Conservation (phyloP, 371 early-diverging fungal genomes). For the Rhizomucor pusillus region DNA sequence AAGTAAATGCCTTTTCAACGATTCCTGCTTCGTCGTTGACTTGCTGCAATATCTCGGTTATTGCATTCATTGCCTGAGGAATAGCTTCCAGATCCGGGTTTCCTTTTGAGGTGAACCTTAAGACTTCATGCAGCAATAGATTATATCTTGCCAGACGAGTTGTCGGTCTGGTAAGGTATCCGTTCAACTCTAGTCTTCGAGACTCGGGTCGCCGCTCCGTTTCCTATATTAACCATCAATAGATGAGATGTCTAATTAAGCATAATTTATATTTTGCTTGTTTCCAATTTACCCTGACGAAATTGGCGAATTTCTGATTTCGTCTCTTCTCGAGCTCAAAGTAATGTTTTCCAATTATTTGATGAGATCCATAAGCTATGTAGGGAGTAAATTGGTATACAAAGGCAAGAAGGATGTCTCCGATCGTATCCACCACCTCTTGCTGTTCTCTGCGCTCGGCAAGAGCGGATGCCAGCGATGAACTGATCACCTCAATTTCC, state of each 20-base stretch:
- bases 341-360: conserved; percentile 75
- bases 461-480: conserved; percentile 65
- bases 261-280: too few relatives aligned
- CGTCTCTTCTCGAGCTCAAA: conserved; percentile 73
- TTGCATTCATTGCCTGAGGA: conserved; percentile 62
- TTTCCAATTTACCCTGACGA: conserved; percentile 55
- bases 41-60: conserved; percentile 67
- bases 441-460: conserved; percentile 70
- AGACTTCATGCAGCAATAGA: conserved; percentile 76
- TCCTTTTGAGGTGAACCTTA: conserved; percentile 74
- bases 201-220: conserved; percentile 75
- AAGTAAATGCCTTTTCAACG: conserved; percentile 74
- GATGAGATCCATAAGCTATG: conserved; percentile 85
- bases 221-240: conserved; percentile 35
- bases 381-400: conserved; percentile 74
- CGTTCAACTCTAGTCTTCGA: conserved; percentile 74
- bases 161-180: conserved; percentile 82
- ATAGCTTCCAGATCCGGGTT: conserved; percentile 71
- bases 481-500: conserved; percentile 71
- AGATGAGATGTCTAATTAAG: not conserved
- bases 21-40: conserved; percentile 85
- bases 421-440: conserved; percentile 72
- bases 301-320: conserved; percentile 68
- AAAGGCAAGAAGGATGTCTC: conserved; percentile 79
- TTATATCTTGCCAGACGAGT: conserved; percentile 88